Conservation (phyloP, 805 yeast species). For the Saccharomycopsis sp. region DNA sequence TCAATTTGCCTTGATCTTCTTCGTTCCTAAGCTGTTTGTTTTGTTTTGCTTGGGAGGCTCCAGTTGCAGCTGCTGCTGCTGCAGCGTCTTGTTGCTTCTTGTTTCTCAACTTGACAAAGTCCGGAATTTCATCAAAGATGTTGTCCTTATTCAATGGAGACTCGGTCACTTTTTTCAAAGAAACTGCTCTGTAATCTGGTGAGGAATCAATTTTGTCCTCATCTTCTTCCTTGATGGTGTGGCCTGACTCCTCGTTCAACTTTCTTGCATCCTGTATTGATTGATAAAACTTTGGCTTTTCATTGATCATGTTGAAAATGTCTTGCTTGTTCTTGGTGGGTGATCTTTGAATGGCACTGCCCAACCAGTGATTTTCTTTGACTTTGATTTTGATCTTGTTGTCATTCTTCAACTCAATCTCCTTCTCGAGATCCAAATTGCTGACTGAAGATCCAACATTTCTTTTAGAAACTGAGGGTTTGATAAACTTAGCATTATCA, state of each 20-base stretch:
- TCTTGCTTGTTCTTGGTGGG: slow-evolving; percentile 16
- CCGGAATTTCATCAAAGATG: slow-evolving; percentile 19
- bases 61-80: not conserved
- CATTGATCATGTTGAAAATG: slow-evolving; percentile 10
- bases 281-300: slow-evolving; percentile 17
- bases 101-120: slow-evolving; percentile 18
- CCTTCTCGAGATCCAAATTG: slow-evolving; percentile 14
- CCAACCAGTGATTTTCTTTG: slow-evolving; percentile 20
- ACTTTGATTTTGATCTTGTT: slow-evolving; percentile 14
- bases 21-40: not conserved
- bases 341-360: slow-evolving; percentile 19
- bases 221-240: slow-evolving; percentile 2
- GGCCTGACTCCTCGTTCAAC: not conserved
- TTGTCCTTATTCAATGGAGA: slow-evolving; percentile 18
- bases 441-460: not conserved
- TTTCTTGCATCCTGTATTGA: slow-evolving; percentile 4
- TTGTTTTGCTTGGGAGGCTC: not conserved
- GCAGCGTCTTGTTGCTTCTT: slow-evolving; percentile 5
- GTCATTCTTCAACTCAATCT: slow-evolving; percentile 13
- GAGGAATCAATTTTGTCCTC: not conserved
- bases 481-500: slow-evolving; percentile 14
- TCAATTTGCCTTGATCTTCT: too few species aligned
- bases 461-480: slow-evolving; percentile 7
- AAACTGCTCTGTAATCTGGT: slow-evolving; percentile 3
- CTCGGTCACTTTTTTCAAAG: slow-evolving; percentile 10